Base-by-base conservation (phyloP, 2,329 filamentous ascomycete species). In the Aspergillus bombycis region DNA sequence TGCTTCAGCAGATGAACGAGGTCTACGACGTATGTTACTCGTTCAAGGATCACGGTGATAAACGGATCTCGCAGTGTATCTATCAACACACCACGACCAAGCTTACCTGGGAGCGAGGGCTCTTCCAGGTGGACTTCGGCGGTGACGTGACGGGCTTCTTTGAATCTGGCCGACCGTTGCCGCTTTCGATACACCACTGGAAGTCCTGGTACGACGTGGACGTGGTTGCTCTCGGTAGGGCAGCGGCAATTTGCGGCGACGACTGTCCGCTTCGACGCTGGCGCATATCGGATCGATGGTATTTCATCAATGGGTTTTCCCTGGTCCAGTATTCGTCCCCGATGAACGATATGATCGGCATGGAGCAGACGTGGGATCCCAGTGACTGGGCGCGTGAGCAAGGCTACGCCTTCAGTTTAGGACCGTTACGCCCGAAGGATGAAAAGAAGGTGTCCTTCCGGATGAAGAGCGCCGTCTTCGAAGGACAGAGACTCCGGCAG, bases 61-160 rank as follows among this genome's bases (percentile, higher is more conserved):
- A 81, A 46, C 80, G 86, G 64, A 75, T 87, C 14, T 78, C 80
- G 46, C 80, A 83, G 65, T 88, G 85, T 69, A 81, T 88, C 41
- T 83, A 84, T 69, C 69, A 74, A 34, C 79, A 84, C 68, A 85
- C 83, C 4, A 77, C 77, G 41, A 81, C 83, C 0, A 82, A 82
- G 64, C 79, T 88, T 16, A 84, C 83, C 4, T 73, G 82, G 50
- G 74, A 87, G 10, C 78, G 77, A 0, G 82, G 80, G 1, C 78
- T 88, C 14, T 81, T 84, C 70, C 85, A 87, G 73, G 77, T 86
- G 61, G 85, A 88, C 68, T 74, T 87, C 57, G 74, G 71, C 4
- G 80, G 79, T 26, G 85, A 88, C 63, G 70, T 81, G n/a, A 81
- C 82, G 11, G 86, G 86, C 0, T 85, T 87, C 68, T 88, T 85